phyloP scores from a whole-genome alignment of 371 early-diverging fungal genomes.

The Mortierella sp. region DNA sequence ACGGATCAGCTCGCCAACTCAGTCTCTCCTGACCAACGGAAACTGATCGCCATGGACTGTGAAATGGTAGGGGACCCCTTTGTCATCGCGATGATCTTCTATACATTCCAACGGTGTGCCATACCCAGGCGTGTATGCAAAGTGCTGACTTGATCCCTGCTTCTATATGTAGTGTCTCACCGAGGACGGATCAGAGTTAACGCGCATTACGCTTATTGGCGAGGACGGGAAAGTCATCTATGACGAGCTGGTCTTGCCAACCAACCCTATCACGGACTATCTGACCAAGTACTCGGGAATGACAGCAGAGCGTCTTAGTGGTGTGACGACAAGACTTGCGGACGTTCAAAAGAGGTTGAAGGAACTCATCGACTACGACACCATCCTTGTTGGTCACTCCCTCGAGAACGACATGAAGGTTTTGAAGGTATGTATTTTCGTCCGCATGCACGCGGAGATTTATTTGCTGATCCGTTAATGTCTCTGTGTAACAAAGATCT shows the following conservation, averaged over 20 bases:
- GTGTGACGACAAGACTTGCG: constrained; percentile 66
- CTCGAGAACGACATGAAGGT: constrained; percentile 81
- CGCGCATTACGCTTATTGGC: constrained; percentile 78
- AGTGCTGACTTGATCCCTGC: neutral
- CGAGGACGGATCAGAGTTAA: constrained; percentile 73
- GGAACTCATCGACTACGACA: constrained; percentile 67
- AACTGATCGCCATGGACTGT: constrained; percentile 83
- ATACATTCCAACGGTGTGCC: no score
- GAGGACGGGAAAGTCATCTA: constrained; percentile 67
- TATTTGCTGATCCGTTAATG: neutral
- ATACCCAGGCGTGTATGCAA: no score
- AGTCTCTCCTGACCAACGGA: constrained; percentile 19
- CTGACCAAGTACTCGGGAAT: constrained; percentile 82
- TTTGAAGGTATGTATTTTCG: constrained; percentile 59
- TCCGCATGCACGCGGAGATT: neutral
- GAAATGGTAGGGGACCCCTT: constrained; percentile 75
- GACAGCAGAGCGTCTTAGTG: constrained; percentile 66
- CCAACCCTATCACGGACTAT: constrained; percentile 76
- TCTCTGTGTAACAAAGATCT: neutral
- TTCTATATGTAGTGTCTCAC: constrained; percentile 68
- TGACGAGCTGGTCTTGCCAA: constrained; percentile 81
- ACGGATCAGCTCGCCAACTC: constrained; percentile 9
- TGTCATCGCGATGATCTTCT: neutral
- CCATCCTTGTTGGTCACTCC: constrained; percentile 83
- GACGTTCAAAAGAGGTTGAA: constrained; percentile 72